A percentile compares a stretch with the other conserved stretches of the same genome.
phyloP scores from a whole-genome alignment of 441 rosid genomes.

The Syzygium malaccense region DNA sequence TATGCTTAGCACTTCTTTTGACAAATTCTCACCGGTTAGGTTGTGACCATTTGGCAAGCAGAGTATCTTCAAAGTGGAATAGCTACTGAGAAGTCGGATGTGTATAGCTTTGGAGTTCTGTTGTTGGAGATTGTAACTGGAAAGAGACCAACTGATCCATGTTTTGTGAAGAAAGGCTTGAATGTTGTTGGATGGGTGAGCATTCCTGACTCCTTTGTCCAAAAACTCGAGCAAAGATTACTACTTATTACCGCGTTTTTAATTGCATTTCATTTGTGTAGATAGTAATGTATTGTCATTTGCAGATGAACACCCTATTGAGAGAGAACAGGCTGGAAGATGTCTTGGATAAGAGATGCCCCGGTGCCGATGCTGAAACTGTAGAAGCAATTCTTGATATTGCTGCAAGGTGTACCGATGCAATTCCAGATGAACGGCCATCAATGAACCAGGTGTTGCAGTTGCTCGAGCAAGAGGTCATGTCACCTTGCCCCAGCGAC shows the following conservation, averaged over 20 bases:
- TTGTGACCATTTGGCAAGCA: conserved; percentile 17
- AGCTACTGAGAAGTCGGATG: conserved; percentile 94
- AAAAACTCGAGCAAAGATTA: neutral
- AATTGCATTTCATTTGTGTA: neutral
- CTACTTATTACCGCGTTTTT: neutral
- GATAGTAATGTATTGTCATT: neutral
- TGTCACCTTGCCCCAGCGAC: conserved; percentile 86
- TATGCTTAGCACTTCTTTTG: neutral
- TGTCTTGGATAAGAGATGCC: conserved; percentile 63
- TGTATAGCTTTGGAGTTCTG: conserved; percentile 97
- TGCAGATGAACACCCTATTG: conserved; percentile 77
- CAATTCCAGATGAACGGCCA: conserved; percentile 74
- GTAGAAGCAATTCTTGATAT: conserved; percentile 80
- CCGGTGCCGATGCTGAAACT: conserved; percentile 50
- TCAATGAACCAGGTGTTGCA: conserved; percentile 80
- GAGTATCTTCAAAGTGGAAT: conserved; percentile 94
- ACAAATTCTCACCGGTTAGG: neutral
- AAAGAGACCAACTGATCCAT: conserved; percentile 84
- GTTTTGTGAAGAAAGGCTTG: conserved; percentile 71
- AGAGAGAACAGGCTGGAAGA: conserved; percentile 69
- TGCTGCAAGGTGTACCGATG: conserved; percentile 74
- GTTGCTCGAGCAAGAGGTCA: conserved; percentile 85
- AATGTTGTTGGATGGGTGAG: conserved; percentile 97
- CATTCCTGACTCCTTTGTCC: neutral
- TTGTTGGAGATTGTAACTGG: conserved; percentile 87